These are phyloP conservation scores for Botryotinia narcissicola DNA, from an alignment of 2,329 filamentous ascomycete species.

Conservation along the genomic window DNA sequence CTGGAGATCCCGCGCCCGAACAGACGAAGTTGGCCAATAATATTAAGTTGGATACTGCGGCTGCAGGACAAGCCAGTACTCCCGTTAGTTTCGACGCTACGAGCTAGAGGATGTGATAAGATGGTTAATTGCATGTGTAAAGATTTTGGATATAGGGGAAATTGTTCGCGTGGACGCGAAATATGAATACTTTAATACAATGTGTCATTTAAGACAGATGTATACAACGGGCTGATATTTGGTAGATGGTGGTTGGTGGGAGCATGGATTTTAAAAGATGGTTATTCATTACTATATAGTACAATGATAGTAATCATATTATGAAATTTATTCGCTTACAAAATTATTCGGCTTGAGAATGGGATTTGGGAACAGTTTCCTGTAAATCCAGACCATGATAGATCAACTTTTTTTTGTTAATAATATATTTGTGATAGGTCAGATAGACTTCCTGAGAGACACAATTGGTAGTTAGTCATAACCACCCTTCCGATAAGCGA, in stretches of 20 bases:
- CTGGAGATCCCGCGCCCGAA: slow-evolving; percentile 47
- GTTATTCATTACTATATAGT: background rate
- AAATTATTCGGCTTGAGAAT: background rate
- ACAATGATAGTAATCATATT: background rate
- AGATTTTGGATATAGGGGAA: background rate
- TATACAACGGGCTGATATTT: background rate
- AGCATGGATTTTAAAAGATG: background rate
- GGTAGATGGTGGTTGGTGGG: background rate
- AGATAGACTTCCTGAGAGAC: too few species aligned
- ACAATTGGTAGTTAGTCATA: too few species aligned
- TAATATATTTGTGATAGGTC: too few species aligned
- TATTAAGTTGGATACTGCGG: slow-evolving; percentile 47
- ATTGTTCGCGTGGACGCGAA: background rate
- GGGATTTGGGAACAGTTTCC: background rate
- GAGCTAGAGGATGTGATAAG: slow-evolving; percentile 17
- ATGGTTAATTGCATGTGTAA: background rate
- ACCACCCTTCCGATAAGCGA: too few species aligned
- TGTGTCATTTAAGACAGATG: background rate
- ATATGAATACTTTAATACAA: background rate
- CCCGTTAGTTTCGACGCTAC: slow-evolving; percentile 41
- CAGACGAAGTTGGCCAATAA: slow-evolving; percentile 54
- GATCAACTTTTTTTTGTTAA: background rate
- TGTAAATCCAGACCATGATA: background rate
- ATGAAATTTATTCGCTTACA: background rate
- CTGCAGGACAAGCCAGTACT: slow-evolving; percentile 48